A percentile compares a stretch with the other conserved stretches of the same genome.
Conservation (phyloP, 108 stramenopile genomes). For the Pseudonitzschia multiseries region DNA sequence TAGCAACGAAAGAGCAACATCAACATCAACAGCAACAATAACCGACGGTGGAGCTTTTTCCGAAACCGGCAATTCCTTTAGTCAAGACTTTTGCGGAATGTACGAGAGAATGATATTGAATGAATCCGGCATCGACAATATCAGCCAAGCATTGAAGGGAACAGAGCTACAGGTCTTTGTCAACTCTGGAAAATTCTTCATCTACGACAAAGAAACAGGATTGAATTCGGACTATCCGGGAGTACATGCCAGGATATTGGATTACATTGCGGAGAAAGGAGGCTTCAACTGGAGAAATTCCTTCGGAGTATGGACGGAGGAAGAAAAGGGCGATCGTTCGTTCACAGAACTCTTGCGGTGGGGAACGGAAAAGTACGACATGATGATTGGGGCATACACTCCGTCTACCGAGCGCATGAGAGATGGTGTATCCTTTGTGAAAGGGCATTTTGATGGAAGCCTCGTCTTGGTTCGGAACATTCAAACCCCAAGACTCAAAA, state of each 20-base stretch:
- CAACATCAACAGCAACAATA: no score
- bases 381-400: not conserved
- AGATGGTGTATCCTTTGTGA: not conserved
- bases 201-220: slow-evolving; percentile 10
- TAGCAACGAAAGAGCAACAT: no score
- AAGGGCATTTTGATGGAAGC: slow-evolving; percentile 8
- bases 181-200: not conserved
- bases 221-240: slow-evolving; percentile 13
- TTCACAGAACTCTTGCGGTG: not conserved
- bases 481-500: not conserved
- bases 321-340: not conserved
- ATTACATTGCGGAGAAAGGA: slow-evolving; percentile 14
- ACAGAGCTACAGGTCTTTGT: no score
- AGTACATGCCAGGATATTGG: not conserved
- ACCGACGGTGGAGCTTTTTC: no score
- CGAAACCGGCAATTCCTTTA: no score
- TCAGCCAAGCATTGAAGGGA: no score
- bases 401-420: slow-evolving; percentile 3
- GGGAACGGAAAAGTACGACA: slow-evolving; percentile 1
- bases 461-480: slow-evolving; percentile 8
- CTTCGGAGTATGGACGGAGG: slow-evolving; percentile 1
- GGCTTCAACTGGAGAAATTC: slow-evolving; percentile 18
- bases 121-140: no score
- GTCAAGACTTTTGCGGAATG: no score
- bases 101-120: no score